Conservation (phyloP, 352 stramenopile genomes). For the Globisporangium paroecandrum region DNA sequence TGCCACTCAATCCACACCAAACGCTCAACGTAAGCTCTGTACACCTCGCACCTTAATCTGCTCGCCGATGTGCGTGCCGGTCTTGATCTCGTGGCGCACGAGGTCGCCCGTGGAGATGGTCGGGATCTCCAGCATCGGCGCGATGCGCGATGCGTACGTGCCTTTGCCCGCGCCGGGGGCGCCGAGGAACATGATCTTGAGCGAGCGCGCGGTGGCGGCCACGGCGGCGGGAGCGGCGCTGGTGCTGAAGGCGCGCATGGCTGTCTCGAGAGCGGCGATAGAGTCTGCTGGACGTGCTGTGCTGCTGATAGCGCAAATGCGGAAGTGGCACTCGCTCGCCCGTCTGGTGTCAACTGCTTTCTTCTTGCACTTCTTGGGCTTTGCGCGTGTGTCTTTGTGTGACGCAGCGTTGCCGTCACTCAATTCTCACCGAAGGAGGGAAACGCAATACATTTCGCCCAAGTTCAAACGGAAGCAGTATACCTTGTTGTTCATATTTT, state of each 20-base stretch:
- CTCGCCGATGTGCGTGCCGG: slow-evolving; percentile 53
- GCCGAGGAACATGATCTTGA: slow-evolving; percentile 90
- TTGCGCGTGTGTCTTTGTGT: slow-evolving; percentile 5
- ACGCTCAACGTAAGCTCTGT: not conserved
- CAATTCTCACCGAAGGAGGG: not conserved
- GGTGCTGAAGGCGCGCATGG: slow-evolving; percentile 20
- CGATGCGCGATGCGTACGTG: slow-evolving; percentile 87
- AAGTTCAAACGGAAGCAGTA: not conserved
- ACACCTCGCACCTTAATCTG: slow-evolving; percentile 60
- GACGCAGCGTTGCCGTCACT: slow-evolving; percentile 9
- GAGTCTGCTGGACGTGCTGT: slow-evolving; percentile 7
- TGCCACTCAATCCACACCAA: not conserved
- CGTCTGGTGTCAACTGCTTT: not conserved
- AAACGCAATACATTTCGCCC: slow-evolving; percentile 8
- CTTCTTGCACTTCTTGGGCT: not conserved
- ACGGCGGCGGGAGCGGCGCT: slow-evolving; percentile 14
- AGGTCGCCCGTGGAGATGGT: slow-evolving; percentile 89
- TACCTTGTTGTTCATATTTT: not conserved
- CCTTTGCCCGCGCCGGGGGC: slow-evolving; percentile 88
- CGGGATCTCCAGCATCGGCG: slow-evolving; percentile 81
- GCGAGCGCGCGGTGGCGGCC: slow-evolving; percentile 17
- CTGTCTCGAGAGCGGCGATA: not conserved
- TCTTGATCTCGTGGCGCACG: slow-evolving; percentile 88
- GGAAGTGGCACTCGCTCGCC: not conserved
- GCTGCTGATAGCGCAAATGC: slow-evolving; percentile 12